These are phyloP conservation scores for Canavalia gladiata DNA, from an alignment of 306 rosid species.

Conservation along the genomic window DNA sequence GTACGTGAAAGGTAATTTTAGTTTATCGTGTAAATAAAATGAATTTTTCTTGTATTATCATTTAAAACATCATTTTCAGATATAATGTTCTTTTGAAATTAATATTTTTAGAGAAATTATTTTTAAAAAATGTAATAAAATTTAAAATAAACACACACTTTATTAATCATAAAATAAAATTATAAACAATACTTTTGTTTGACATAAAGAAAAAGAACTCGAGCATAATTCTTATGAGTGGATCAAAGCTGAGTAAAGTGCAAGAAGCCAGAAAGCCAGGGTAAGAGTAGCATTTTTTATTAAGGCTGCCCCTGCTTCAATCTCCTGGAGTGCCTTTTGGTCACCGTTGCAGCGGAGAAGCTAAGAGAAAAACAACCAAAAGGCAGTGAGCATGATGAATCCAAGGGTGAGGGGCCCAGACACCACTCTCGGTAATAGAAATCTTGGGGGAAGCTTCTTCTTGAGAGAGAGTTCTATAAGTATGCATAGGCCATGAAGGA, in stretches of 20 bases:
- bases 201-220: neutral
- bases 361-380: slow-evolving; percentile 67
- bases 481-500: slow-evolving; percentile 61
- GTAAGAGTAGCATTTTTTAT: slow-evolving; percentile 33
- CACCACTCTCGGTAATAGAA: slow-evolving; percentile 46
- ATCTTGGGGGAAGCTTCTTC: slow-evolving; percentile 32
- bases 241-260: neutral
- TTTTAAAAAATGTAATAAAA: too few relatives aligned
- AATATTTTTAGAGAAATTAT: too few relatives aligned
- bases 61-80: too few relatives aligned
- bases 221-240: neutral
- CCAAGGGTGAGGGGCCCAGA: slow-evolving; percentile 57
- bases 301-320: slow-evolving; percentile 39
- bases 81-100: too few relatives aligned
- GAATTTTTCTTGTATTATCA: too few relatives aligned
- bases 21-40: too few relatives aligned
- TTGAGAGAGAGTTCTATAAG: slow-evolving; percentile 47
- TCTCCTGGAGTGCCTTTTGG: slow-evolving; percentile 60
- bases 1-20: too few relatives aligned
- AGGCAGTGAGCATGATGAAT: slow-evolving; percentile 53
- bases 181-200: neutral
- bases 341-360: slow-evolving; percentile 53
- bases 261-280: too few relatives aligned
- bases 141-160: neutral
- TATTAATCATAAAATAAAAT: neutral